Base-by-base conservation (phyloP, 139 green algal genomes). In the Chlorella sp. region DNA sequence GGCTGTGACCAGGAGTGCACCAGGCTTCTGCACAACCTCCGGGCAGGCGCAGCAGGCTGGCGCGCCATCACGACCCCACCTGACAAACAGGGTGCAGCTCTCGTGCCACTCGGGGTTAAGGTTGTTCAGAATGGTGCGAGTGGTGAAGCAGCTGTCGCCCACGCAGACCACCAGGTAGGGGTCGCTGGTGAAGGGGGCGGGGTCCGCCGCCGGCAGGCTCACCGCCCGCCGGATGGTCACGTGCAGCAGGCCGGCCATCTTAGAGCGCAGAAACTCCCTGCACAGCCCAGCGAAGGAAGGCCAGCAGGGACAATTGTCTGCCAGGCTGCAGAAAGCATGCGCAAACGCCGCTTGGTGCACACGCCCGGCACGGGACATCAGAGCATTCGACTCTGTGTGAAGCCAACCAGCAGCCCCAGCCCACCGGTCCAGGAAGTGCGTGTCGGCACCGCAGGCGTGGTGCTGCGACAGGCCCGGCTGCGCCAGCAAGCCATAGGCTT, bases 401-500 rank as follows among this genome's bases (percentile, higher is more conserved):
- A 51, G 44, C 7, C 44, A 51, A 51, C 6, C 9, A 9, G 7
- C 44, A 51, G 6, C 44, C 7, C 28, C 26, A 32, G 63, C 63
- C 63, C 63, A 70, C 80, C 73, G 63, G 69, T 86, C 81, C 12
- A 68, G 4, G 28, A 64, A 81, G 28, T 51, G 34, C 1, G 80
- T 55, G 1, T 62, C 26, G 2, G 69, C 55, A 23, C 69, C 81
- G 70, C 38, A 80, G 41, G 44, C 74, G 38, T 51, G 30, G 13
- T 56, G 51, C 30, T 68, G 39, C 15, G 84, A 55, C 39, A 84
- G 70, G 30, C 44, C 75, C 38, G 20, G 34, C 36, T 55, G 34
- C 21, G n/a, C 36, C 28, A 81, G 75, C 41, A 68, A 65, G 34
- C 80, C 78, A 69, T 90, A 90, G 0, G 86, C 86, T 25, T 90